Conservation (phyloP, 2,329 filamentous ascomycete genomes). For the Apiospora hydei region DNA sequence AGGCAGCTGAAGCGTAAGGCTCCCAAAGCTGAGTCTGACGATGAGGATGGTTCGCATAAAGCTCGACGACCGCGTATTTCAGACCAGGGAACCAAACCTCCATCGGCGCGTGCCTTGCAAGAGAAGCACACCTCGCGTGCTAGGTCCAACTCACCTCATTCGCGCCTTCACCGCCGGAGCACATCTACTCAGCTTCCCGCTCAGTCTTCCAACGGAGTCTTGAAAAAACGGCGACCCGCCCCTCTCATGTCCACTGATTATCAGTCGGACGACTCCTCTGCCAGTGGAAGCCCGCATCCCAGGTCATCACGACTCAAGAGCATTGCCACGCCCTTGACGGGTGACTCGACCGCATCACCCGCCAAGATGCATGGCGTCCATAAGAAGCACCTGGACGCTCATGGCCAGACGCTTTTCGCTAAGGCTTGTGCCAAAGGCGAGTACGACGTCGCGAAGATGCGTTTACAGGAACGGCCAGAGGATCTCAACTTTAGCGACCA, state of each 20-base stretch:
- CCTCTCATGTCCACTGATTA: constrained; percentile 70
- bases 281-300: constrained; percentile 65
- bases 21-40: constrained; percentile 62
- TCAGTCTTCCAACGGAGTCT: constrained; percentile 51
- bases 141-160: constrained; percentile 67
- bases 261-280: constrained; percentile 72
- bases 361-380: constrained; percentile 70
- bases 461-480: constrained; percentile 80
- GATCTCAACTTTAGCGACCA: constrained; percentile 91
- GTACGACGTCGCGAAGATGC: constrained; percentile 77
- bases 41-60: constrained; percentile 63
- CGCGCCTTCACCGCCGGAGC: constrained; percentile 67
- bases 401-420: constrained; percentile 90
- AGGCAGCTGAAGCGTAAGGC: constrained; percentile 61
- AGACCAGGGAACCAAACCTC: constrained; percentile 49
- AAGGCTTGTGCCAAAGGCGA: constrained; percentile 88
- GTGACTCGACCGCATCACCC: constrained; percentile 69
- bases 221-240: constrained; percentile 69
- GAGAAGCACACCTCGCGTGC: constrained; percentile 45
- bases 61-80: constrained; percentile 60
- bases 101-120: constrained; percentile 37
- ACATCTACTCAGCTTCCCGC: constrained; percentile 58
- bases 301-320: constrained; percentile 65
- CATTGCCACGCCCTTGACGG: constrained; percentile 61
- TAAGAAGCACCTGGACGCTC: constrained; percentile 90